Evolutionary conservation across 164 flowering plant genomes (phyloP), one percentile per base, ranked within the genome.

Genomic region (Vitis rotundifolia): DNA sequence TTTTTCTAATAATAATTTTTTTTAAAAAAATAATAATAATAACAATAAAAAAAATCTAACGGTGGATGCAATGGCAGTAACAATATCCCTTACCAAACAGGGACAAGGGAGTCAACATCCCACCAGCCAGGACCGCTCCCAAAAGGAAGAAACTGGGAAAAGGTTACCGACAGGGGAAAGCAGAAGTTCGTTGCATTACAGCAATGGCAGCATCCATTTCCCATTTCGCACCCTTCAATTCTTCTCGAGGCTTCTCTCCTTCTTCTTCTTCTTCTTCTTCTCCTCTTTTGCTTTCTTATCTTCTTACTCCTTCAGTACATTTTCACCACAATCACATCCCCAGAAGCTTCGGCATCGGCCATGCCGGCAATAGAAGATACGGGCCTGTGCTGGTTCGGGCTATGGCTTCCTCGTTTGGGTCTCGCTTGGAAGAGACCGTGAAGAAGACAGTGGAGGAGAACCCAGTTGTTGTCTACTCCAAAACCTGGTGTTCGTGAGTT

Each of bases 401-500:
- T 54, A 69, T 72, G 77, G 28, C 77, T 37, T 72, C 82, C 11
- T 80, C 86, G 22, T 92, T 88, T 59, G 97, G 97, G 28, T 89
- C 97, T 47, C 81, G 93, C 12, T 79, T 92, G 63, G 97, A 92
- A 70, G 99, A 88, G 68, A 85, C 58, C 19, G 91, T 94, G 16
- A 91, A 86, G 80, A 88, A 82, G 79, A 91, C 96, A 0, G 76
- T 94, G 9, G 63, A 76, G 8, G 88, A 91, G 8, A 92, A 91
- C 76, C 88, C 91, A 14, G 92, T 92, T 65, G 99, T 94, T 22
- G 86, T 92, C 62, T 94, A 92, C 84, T 94, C 99, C 71, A 94
- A 94, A 76, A 86, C 90, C 28, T 94, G 97, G 97, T 94, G 99
- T 67, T 91, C 99, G 97, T 94, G 76, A 86, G 99, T 91, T 61